A percentile compares a stretch with the other conserved stretches of the same genome.
Evolutionary conservation across 2,329 filamentous ascomycete genomes (phyloP).

Genomic region (Alternaria alternata): DNA sequence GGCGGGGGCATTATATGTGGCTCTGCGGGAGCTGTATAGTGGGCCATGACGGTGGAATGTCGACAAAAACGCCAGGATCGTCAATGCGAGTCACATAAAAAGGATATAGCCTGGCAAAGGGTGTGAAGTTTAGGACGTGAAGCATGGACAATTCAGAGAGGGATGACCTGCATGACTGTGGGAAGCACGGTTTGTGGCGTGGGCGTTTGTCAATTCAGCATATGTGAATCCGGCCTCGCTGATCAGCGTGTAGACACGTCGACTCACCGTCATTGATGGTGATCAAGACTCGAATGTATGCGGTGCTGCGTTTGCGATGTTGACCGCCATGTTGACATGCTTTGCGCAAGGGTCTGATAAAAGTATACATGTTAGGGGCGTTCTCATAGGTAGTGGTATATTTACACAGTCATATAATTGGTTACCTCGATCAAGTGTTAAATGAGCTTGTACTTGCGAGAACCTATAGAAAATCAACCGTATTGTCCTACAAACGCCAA

Average conservation of each 20-base stretch:
- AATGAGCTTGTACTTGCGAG: constrained; percentile 8
- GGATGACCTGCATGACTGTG: constrained; percentile 1
- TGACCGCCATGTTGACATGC: constrained; percentile 8
- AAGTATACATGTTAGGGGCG: constrained; percentile 1
- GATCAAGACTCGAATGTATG: background rate
- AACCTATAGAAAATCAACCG: background rate
- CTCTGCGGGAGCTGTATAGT: background rate
- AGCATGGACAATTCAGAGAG: constrained; percentile 5
- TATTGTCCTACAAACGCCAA: constrained; percentile 27
- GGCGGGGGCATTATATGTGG: constrained; percentile 9
- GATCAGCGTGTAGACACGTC: constrained; percentile 1
- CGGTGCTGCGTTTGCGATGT: constrained; percentile 3
- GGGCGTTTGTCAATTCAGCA: constrained; percentile 9
- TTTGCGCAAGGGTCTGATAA: constrained; percentile 1
- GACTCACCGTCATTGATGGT: background rate
- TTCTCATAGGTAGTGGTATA: constrained; percentile 6
- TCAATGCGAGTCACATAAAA: background rate
- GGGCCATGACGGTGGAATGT: constrained; percentile 5
- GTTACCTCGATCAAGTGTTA: constrained; percentile 1
- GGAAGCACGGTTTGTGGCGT: background rate
- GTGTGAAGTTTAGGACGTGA: constrained; percentile 1
- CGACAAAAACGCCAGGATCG: background rate
- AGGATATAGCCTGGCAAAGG: background rate
- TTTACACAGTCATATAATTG: constrained; percentile 4
- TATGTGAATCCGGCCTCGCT: background rate